A percentile compares a stretch with the other conserved stretches of the same genome.
phyloP scores from a whole-genome alignment of 2,329 filamentous ascomycete species.

The Aspergillus spinulosporus region DNA sequence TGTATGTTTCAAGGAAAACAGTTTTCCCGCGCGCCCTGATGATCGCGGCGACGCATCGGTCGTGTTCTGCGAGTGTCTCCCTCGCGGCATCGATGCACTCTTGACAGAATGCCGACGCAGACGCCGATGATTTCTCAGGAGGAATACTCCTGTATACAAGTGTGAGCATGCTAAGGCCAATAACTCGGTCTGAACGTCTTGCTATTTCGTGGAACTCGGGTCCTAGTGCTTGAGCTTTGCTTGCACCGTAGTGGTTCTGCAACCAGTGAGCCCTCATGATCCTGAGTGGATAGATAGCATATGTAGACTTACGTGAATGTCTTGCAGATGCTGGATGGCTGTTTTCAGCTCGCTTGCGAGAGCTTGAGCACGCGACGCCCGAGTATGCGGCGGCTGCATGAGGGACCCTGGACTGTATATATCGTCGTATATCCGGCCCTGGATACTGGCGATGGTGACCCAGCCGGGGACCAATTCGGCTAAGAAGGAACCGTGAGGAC shows the following conservation, averaged over 20 bases:
- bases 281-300: too few species aligned
- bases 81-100: conserved; percentile 16
- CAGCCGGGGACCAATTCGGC: conserved; percentile 7
- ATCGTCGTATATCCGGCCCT: conserved; percentile 18
- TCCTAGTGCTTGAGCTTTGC: conserved; percentile 3
- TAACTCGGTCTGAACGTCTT: conserved; percentile 3
- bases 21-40: background rate
- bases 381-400: conserved; percentile 12
- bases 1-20: conserved; percentile 14
- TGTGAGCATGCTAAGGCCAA: conserved; percentile 10
- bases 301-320: conserved; percentile 2
- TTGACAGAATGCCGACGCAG: conserved; percentile 1
- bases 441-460: conserved; percentile 17
- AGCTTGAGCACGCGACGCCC: conserved; percentile 13
- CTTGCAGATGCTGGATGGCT: background rate
- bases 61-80: conserved; percentile 12
- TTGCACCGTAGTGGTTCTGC: background rate
- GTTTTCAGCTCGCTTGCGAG: conserved; percentile 13
- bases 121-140: conserved; percentile 9
- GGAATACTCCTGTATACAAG: conserved; percentile 17
- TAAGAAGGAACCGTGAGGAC: background rate
- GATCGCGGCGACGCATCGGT: conserved; percentile 16
- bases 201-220: conserved; percentile 4
- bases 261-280: background rate
- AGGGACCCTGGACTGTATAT: conserved; percentile 21